Conservation (phyloP, 768 basidiomycete species). For the Royoungia palumana region DNA sequence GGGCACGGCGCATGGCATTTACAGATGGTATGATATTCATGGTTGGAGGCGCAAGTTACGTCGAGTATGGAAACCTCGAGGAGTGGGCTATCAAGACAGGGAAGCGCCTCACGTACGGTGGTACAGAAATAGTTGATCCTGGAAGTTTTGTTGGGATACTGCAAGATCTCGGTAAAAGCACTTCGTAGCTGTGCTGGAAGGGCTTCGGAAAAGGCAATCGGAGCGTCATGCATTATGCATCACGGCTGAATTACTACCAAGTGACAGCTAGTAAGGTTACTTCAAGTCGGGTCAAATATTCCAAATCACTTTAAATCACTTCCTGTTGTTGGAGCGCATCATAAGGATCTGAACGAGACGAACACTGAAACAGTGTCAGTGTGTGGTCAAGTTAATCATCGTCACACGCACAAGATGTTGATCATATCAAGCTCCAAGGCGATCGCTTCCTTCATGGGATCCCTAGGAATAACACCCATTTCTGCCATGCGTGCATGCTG, state of each 20-base stretch:
- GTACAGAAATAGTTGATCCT: constrained; percentile 92
- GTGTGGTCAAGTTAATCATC: background rate
- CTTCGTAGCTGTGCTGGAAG: constrained; percentile 34
- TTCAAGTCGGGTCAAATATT: background rate
- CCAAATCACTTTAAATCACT: constrained; percentile 34
- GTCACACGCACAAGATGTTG: constrained; percentile 71
- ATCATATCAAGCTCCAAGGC: constrained; percentile 82
- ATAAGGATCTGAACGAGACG: constrained; percentile 78
- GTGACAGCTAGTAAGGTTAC: constrained; percentile 1
- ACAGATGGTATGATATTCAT: constrained; percentile 88
- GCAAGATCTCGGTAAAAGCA: constrained; percentile 54
- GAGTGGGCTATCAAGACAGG: constrained; percentile 87
- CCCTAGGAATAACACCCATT: constrained; percentile 58
- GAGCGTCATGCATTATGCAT: background rate
- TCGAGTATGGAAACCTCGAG: constrained; percentile 94
- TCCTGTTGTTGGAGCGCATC: constrained; percentile 57
- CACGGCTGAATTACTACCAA: constrained; percentile 12
- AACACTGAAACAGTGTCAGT: constrained; percentile 44
- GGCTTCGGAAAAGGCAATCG: constrained; percentile 4
- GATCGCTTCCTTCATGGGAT: constrained; percentile 77
- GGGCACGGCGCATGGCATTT: constrained; percentile 68
- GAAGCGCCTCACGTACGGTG: constrained; percentile 88
- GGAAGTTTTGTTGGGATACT: constrained; percentile 76
- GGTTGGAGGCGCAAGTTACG: constrained; percentile 95
- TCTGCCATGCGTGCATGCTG: constrained; percentile 73